Conservation (phyloP, 768 basidiomycete genomes). For the Macrocybe gigantea region DNA sequence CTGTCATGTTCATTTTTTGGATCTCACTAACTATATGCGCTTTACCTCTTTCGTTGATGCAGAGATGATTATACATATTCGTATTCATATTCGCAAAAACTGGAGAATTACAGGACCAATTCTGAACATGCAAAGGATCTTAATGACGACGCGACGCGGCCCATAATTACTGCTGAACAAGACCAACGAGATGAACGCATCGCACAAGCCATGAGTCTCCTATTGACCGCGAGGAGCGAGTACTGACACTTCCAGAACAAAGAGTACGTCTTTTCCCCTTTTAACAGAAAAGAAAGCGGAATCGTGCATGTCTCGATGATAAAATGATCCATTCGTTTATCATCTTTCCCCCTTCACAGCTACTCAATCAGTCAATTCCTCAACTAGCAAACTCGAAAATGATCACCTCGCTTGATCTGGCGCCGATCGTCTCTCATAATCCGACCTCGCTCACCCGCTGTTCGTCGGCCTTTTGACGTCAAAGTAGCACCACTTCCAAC, state of each 20-base stretch:
- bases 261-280: constrained; percentile 38
- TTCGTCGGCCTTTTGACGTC: constrained; percentile 49
- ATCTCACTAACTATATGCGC: background rate
- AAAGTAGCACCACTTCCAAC: constrained; percentile 12
- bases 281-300: too few species aligned
- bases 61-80: constrained; percentile 42
- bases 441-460: constrained; percentile 66
- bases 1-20: background rate
- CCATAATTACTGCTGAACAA: constrained; percentile 37
- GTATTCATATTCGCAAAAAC: constrained; percentile 32
- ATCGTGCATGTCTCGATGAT: too few species aligned
- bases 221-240: constrained; percentile 68
- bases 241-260: constrained; percentile 71
- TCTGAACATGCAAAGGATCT: too few species aligned
- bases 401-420: constrained; percentile 64
- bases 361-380: constrained; percentile 45
- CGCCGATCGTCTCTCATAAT: constrained; percentile 61
- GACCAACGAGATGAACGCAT: constrained; percentile 54
- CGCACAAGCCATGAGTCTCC: constrained; percentile 59
- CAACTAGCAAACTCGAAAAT: constrained; percentile 41
- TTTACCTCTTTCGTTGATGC: background rate
- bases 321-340: background rate
- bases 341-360: constrained; percentile 25
- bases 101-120: constrained; percentile 14
- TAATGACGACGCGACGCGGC: constrained; percentile 7